Conservation (phyloP, 495 filamentous ascomycete species). For the Trichoderma reesei region DNA sequence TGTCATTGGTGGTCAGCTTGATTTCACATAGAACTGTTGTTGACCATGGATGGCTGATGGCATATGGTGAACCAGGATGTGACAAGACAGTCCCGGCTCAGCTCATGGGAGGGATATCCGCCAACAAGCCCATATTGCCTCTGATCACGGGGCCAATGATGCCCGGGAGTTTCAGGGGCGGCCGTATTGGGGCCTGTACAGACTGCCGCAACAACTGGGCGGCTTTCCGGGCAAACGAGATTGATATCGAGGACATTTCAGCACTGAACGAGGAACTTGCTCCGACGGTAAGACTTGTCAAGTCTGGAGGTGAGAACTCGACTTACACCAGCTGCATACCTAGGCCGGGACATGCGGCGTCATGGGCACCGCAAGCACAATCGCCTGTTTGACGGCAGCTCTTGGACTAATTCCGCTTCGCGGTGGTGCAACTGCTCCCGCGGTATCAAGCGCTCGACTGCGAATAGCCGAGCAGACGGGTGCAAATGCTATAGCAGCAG, state of each 20-base stretch:
- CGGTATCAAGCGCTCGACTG: constrained; percentile 53
- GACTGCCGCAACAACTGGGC: constrained; percentile 63
- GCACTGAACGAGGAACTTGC: constrained; percentile 59
- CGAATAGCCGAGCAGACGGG: constrained; percentile 57
- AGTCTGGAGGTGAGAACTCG: not conserved
- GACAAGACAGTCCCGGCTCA: constrained; percentile 63
- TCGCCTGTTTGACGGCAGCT: constrained; percentile 55
- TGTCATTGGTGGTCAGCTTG: constrained; percentile 48
- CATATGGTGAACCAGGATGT: constrained; percentile 33
- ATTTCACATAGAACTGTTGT: not conserved
- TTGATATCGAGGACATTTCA: constrained; percentile 57
- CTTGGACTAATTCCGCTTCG: constrained; percentile 56
- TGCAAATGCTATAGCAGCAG: constrained; percentile 37
- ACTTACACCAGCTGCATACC: not conserved
- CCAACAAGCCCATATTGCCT: constrained; percentile 56
- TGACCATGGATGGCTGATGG: not conserved
- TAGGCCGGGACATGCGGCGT: constrained; percentile 59
- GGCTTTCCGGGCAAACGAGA: constrained; percentile 45
- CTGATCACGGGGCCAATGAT: constrained; percentile 60
- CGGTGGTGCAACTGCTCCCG: constrained; percentile 48
- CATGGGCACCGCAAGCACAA: constrained; percentile 62
- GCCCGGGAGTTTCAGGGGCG: constrained; percentile 50
- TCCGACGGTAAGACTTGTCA: constrained; percentile 40
- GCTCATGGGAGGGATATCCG: constrained; percentile 59
- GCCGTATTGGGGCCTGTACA: constrained; percentile 54